phyloP scores from a whole-genome alignment of 345 rosid genomes.

The Capsella bursapastoris region DNA sequence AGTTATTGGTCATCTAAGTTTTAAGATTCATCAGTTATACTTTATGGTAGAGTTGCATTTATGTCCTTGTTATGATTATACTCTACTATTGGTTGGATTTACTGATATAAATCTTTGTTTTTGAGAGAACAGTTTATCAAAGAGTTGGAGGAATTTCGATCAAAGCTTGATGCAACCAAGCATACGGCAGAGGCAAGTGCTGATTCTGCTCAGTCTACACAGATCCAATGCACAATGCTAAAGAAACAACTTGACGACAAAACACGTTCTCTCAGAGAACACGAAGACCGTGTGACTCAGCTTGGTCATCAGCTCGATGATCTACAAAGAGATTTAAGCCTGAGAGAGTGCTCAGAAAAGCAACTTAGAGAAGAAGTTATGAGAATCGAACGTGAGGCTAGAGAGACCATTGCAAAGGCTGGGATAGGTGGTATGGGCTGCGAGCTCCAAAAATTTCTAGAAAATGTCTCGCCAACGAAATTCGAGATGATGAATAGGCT shows the following conservation, averaged over 20 bases:
- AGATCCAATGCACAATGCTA: conserved; percentile 64
- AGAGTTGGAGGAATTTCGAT: conserved; percentile 67
- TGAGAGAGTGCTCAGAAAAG: conserved; percentile 74
- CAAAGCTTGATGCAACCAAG: conserved; percentile 63
- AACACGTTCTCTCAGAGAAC: conserved; percentile 69
- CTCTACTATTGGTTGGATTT: not conserved
- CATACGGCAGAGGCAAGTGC: conserved; percentile 72
- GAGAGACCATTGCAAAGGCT: conserved; percentile 60
- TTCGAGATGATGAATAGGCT: conserved; percentile 59
- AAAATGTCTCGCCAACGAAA: conserved; percentile 68
- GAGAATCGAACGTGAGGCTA: conserved; percentile 73
- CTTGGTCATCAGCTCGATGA: conserved; percentile 64
- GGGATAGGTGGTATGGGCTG: conserved; percentile 54
- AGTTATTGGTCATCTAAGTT: not conserved
- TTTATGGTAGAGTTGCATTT: not conserved
- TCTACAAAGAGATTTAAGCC: conserved; percentile 71
- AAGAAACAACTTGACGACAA: conserved; percentile 69
- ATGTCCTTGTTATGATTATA: not conserved
- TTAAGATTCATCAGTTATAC: not conserved
- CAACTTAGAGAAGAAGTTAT: conserved; percentile 73
- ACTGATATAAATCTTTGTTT: not conserved
- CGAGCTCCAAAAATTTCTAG: conserved; percentile 56
- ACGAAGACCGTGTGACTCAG: conserved; percentile 67
- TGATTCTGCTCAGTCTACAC: conserved; percentile 69
- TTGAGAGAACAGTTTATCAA: conserved; percentile 54